A percentile compares a stretch with the other conserved stretches of the same genome.
Conservation (phyloP, 2,329 filamentous ascomycete genomes). For the Ascochyta pisi region DNA sequence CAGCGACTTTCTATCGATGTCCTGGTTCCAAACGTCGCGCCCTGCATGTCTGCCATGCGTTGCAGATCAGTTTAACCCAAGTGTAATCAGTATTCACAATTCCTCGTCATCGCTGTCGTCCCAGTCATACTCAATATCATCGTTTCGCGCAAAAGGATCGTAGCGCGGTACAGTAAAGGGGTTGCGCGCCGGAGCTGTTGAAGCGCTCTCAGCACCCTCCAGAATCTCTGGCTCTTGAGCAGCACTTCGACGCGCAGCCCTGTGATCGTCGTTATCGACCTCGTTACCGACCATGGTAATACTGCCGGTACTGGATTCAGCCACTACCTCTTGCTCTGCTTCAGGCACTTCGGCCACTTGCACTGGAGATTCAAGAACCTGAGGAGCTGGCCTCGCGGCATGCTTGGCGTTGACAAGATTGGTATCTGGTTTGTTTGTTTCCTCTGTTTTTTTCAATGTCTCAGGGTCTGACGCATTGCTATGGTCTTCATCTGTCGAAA, state of each 20-base stretch:
- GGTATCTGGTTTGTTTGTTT: too few relatives aligned
- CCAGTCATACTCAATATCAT: conserved; percentile 12
- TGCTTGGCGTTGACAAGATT: neutral
- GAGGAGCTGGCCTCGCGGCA: neutral
- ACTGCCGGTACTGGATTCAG: neutral
- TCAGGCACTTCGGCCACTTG: neutral
- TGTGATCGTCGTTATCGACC: neutral
- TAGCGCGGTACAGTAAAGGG: conserved; percentile 1
- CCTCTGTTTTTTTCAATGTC: neutral
- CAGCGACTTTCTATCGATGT: too few relatives aligned
- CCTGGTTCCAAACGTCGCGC: neutral
- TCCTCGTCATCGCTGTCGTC: conserved; percentile 5
- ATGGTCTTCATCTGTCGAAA: neutral
- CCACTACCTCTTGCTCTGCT: neutral
- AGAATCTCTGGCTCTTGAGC: neutral
- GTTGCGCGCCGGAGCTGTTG: neutral
- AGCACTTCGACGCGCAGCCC: neutral
- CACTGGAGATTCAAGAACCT: neutral
- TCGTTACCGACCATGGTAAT: neutral
- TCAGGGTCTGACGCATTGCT: neutral
- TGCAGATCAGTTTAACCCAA: neutral
- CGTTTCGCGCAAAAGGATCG: conserved; percentile 1
- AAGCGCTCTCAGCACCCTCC: neutral
- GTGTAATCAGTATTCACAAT: neutral
- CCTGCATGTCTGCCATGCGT: neutral